Percentiles rank a stretch among this genome's conserved stretches.
Evolutionary conservation across 495 filamentous ascomycete genomes (phyloP).

Genomic region (Aspergillus campestris): DNA sequence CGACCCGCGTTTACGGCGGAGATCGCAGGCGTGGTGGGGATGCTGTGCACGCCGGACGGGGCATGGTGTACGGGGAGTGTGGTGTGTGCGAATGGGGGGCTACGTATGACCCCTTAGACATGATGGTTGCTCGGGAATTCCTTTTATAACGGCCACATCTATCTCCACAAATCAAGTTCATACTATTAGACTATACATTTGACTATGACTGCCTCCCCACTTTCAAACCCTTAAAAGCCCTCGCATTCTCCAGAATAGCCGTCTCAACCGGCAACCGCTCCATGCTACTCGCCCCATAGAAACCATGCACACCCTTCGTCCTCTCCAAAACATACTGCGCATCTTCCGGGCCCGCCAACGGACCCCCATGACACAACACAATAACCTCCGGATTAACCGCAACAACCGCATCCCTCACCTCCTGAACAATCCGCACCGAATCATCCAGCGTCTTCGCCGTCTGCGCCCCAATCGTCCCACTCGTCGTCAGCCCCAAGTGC

Average conservation of each 20-base stretch:
- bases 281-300: conserved; percentile 65
- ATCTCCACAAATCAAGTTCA: not conserved
- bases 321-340: conserved; percentile 51
- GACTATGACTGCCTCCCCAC: not conserved
- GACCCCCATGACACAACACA: conserved; percentile 62
- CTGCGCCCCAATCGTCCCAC: conserved; percentile 53
- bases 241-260: conserved; percentile 54
- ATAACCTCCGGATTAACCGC: conserved; percentile 49
- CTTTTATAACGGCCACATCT: too few relatives aligned
- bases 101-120: conserved; percentile 34
- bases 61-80: conserved; percentile 80
- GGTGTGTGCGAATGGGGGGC: conserved; percentile 81
- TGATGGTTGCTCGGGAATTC: not conserved
- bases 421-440: conserved; percentile 49
- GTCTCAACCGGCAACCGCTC: conserved; percentile 62
- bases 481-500: conserved; percentile 61
- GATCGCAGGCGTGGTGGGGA: conserved; percentile 77
- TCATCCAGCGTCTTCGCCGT: conserved; percentile 54
- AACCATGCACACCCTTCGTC: conserved; percentile 56
- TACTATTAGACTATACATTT: not conserved
- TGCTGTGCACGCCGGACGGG: conserved; percentile 67
- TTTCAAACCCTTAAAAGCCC: conserved; percentile 47
- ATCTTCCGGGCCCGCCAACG: conserved; percentile 54
- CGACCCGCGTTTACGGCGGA: conserved; percentile 63
- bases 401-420: conserved; percentile 51